Base-by-base conservation (phyloP, 2,329 filamentous ascomycete species). In the Rhynchosporium secalis region DNA sequence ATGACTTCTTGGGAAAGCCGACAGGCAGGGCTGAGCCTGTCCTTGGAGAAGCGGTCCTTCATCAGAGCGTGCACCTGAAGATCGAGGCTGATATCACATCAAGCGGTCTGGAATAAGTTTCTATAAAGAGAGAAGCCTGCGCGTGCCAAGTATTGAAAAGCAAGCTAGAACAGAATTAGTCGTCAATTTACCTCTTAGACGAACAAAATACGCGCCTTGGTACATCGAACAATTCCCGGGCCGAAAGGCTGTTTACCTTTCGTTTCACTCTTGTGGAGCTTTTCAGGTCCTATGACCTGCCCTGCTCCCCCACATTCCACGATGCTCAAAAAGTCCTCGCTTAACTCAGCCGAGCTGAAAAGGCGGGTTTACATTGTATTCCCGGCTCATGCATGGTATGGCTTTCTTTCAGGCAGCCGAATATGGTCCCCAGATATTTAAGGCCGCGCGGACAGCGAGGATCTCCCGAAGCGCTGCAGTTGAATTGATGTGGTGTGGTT, bases 391-490 rank as follows among this genome's bases (percentile, higher is more conserved):
- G 9, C 4, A 26, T 8, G 9, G 26, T 28, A 20, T 40, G 51
- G 51, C 33, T 54, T 52, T 43, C 20, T 5, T 36, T 40, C 51
- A 54, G 51, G 51, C 51, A 54, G 15, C 51, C 4, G 38, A 10
- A 54, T 54, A 26, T 36, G 4, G 10, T 10, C 8, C 51, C 5
- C 33, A 2, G 12, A 36, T 13, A 1, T 15, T 3, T 29, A 29
- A 26, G 26, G 3, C 12, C 51, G 20, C 20, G 13, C 28, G 26
- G 33, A 41, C 20, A 10, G 7, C 15, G 4, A 9, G 8, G 4
- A 10, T 6, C 3, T 10, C 38, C 51, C 49, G 49, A 52, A 52
- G 15, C 40, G n/a, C 12, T 40, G 49, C 33, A 38, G 8, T 26
- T 38, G n/a, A 20, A 3, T 36, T 36, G 29, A 4, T 51, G 12